Conservation (phyloP, 352 stramenopile species). For the Salisapilia sapeloensis region DNA sequence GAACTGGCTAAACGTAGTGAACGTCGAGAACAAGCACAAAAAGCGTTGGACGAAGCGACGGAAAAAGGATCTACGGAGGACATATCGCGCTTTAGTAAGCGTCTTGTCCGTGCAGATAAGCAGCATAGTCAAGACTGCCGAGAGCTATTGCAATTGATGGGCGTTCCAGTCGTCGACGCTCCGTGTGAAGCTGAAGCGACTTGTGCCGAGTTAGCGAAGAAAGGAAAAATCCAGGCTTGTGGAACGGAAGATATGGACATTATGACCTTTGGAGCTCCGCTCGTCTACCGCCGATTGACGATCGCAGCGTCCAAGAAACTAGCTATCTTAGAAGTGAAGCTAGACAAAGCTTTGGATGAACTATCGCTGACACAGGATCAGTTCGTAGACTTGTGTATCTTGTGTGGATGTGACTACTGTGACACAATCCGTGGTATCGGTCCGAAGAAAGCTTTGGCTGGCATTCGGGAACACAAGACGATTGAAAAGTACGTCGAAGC, state of each 20-base stretch:
- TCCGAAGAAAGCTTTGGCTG: slow-evolving; percentile 94
- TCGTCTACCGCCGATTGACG: slow-evolving; percentile 87
- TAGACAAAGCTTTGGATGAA: slow-evolving; percentile 83
- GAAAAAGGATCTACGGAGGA: slow-evolving; percentile 79
- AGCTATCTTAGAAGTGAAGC: slow-evolving; percentile 83
- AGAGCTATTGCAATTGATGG: slow-evolving; percentile 89
- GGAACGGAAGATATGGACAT: slow-evolving; percentile 99
- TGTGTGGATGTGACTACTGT: slow-evolving; percentile 98
- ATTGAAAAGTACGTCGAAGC: slow-evolving; percentile 91
- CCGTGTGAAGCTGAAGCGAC: slow-evolving; percentile 98
- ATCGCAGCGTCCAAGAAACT: slow-evolving; percentile 80
- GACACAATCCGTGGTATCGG: slow-evolving; percentile 95
- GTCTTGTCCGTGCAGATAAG: slow-evolving; percentile 77
- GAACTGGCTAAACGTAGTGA: slow-evolving; percentile 92
- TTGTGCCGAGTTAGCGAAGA: slow-evolving; percentile 87
- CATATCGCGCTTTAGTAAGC: slow-evolving; percentile 89
- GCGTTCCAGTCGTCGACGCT: slow-evolving; percentile 90
- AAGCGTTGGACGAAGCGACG: slow-evolving; percentile 66
- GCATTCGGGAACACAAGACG: slow-evolving; percentile 91
- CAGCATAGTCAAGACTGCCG: slow-evolving; percentile 91
- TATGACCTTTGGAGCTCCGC: slow-evolving; percentile 94
- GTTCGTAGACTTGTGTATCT: slow-evolving; percentile 98
- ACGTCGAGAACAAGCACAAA: slow-evolving; percentile 77
- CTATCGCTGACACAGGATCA: slow-evolving; percentile 86
- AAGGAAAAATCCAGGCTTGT: slow-evolving; percentile 87